Percentiles rank a stretch among this genome's conserved stretches.
Conservation (phyloP, 257 asterid species). For the Scutellaria minor region DNA sequence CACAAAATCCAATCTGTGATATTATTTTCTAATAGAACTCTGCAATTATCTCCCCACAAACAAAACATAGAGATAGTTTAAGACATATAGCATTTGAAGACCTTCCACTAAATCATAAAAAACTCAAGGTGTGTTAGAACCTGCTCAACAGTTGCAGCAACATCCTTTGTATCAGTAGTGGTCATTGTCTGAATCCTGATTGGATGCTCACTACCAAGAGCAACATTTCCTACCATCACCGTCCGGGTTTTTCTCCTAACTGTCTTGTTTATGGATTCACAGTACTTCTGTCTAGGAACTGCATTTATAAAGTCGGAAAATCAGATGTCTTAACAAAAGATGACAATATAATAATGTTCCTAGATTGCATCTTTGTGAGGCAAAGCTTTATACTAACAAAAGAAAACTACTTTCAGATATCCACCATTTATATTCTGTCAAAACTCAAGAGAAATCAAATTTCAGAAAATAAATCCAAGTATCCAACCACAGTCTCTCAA, state of each 20-base stretch:
- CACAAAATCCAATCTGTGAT: too few relatives aligned
- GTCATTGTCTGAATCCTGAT: conserved; percentile 98
- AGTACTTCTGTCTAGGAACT: conserved; percentile 96
- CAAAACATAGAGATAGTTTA: too few relatives aligned
- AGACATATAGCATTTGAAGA: background rate
- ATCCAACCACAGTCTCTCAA: conserved; percentile 1
- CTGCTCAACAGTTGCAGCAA: conserved; percentile 95
- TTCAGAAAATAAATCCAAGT: background rate
- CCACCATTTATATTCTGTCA: background rate
- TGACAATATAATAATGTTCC: background rate
- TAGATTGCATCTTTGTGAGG: conserved; percentile 8
- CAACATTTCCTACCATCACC: conserved; percentile 97
- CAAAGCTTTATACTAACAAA: conserved; percentile 17
- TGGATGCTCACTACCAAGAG: conserved; percentile 97
- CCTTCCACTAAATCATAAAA: conserved; percentile 2
- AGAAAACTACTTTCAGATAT: conserved; percentile 24
- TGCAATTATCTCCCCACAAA: too few relatives aligned
- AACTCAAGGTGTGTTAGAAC: conserved; percentile 43
- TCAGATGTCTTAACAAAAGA: conserved; percentile 33
- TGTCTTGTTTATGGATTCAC: conserved; percentile 90
- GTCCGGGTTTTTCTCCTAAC: conserved; percentile 89
- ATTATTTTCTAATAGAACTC: too few relatives aligned
- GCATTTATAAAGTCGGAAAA: conserved; percentile 33
- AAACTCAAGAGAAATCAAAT: background rate
- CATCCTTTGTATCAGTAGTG: conserved; percentile 97